Base-by-base conservation (phyloP, 2,329 filamentous ascomycete species). In the Aspergillus hiratsukae region DNA sequence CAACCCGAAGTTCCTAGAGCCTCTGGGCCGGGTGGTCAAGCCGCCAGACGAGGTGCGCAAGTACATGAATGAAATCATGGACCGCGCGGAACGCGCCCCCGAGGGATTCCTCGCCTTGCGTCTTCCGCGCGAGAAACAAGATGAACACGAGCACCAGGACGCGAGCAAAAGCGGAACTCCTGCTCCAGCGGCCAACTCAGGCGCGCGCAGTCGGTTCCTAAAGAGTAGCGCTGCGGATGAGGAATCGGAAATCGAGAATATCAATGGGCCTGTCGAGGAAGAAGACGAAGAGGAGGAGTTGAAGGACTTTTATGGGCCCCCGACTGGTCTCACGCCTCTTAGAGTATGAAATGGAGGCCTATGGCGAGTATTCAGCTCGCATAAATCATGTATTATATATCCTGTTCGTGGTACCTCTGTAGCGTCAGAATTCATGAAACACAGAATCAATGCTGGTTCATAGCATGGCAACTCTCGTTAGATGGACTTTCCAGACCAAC, bases 1-100 rank as follows among this genome's bases (percentile, higher is more conserved):
- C 27, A 78, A 81, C 52, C 75, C 80, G 19, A 76, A 79, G 40
- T 75, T 81, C 14, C 75, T 85, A 14, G 80, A 83, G 54, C 79
- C 81, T 3, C 72, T 87, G 9, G 76, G 77, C 29, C 79, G 81
- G 21, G 81, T 83, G 53, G 80, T 86, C 21, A 83, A 81, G 56
- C 76, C 81, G 2, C 69, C 77, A 3, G 76, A 80, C 1, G 80
- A 82, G 61, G 81, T 82, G 3, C 75, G 78, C 58, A 77, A 76
- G 59, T 77, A 81, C 61, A 83, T 84, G 82, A 78, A 82, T 55
- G 76, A 79, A 23, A 71, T 82, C 14, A 86, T 87, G 75, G 78
- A 81, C 61, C 78, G 78, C 3, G 81, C 81, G 52, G 77, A 79
- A 58, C 75, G 81, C 17, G 82, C 82, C 0, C 81, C 82, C 3